phyloP scores from a whole-genome alignment of 164 flowering plant genomes.

The Dillenia suffruticosa region DNA sequence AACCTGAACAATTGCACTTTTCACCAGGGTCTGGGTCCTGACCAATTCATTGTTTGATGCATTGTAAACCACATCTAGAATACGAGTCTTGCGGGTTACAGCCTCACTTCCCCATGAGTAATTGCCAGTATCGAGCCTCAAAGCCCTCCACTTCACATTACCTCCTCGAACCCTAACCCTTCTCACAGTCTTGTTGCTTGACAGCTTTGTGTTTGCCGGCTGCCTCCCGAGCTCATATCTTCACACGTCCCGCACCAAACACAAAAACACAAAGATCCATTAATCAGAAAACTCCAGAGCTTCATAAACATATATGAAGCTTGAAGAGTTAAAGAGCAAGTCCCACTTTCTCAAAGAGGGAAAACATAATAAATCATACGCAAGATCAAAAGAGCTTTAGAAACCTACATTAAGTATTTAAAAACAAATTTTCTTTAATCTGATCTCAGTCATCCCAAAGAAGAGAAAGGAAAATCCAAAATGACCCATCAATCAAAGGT shows the following conservation, averaged over 20 bases:
- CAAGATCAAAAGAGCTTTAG: no score
- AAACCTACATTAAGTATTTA: no score
- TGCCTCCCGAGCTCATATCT: constrained; percentile 8
- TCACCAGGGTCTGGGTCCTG: constrained; percentile 6
- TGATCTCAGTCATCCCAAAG: no score
- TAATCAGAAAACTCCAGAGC: no score
- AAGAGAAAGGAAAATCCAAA: no score
- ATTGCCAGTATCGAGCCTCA: constrained; percentile 4
- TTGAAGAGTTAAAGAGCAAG: no score
- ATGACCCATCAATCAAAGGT: no score
- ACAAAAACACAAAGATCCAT: no score
- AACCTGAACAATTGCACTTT: constrained; percentile 6
- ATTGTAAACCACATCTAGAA: constrained; percentile 9
- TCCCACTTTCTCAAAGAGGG: no score
- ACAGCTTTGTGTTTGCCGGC: constrained; percentile 1
- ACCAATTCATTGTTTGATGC: constrained; percentile 6
- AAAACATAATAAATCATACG: no score
- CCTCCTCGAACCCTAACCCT: constrained; percentile 4
- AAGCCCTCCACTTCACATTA: constrained; percentile 6
- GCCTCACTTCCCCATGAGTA: constrained; percentile 8
- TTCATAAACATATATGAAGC: no score
- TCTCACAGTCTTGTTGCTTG: constrained; percentile 5
- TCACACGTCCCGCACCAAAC: background rate
- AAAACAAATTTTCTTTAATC: no score
- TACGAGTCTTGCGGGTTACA: constrained; percentile 1